Evolutionary conservation across 2,329 filamentous ascomycete genomes (phyloP), one percentile per base, ranked within the genome.

Genomic region (Ophiostoma fasciatum): DNA sequence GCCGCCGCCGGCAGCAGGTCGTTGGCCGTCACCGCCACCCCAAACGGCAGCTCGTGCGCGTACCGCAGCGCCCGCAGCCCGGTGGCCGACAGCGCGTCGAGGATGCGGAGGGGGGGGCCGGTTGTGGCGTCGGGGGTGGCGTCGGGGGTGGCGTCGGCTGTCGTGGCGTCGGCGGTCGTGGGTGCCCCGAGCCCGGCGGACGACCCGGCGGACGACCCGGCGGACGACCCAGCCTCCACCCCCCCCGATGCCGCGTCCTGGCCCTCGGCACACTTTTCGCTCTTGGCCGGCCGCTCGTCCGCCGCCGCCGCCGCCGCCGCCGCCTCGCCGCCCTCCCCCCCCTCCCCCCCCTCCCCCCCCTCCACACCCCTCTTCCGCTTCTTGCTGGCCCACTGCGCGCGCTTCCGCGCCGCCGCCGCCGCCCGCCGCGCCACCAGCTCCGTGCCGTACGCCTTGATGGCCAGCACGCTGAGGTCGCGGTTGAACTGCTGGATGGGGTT

Each of bases 401-500:
- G 53, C 40, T 68, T 71, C 49, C 67, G 68, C 30, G 68, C 62
- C 48, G 70, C 68, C 22, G 64, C 63, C 13, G 66, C 62, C 33
- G 61, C 66, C 49, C 68, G 74, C 41, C 61, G 64, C 38, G 54
- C 42, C 37, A 52, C 56, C 42, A 58, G 41, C 22, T 83, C 74
- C 46, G 90, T 76, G 1, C 82, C 83, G 54, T 88, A 94, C 0
- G 82, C 81, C 51, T 82, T 83, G 55, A 98, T 94, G 1, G 84
- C 84, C 12, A 98, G 68, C 19, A 94, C 83, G 42, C 84, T 94
- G 45, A 98, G 60, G 53, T 98, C 90, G 31, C 92, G 80, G 58
- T 98, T 98, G 66, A 96, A 98, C 54, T 98, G 90, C 54, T 98
- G 90, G 37, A 98, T 94, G 0, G 90, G 88, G 49, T 98, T 98